Evolutionary conservation across 306 rosid genomes (phyloP).

Genomic region (Abrus precatorius): DNA sequence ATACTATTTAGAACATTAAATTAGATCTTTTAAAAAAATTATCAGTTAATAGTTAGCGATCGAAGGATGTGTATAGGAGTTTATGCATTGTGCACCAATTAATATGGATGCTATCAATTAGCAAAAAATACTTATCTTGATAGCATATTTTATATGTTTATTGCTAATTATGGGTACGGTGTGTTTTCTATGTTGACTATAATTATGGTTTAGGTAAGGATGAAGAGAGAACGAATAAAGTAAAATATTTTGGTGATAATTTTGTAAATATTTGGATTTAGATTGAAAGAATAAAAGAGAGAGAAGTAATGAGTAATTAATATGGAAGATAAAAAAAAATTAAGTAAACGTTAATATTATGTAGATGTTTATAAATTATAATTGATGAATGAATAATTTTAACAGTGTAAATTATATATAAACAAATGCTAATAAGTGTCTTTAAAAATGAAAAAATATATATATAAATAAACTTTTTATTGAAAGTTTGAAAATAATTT

Average conservation of each 20-base stretch:
- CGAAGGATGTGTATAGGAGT: not conserved
- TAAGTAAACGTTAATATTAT: no score
- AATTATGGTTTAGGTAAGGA: constrained; percentile 13
- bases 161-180: not conserved
- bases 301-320: no score
- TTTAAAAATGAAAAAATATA: no score
- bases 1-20: not conserved
- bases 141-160: constrained; percentile 17
- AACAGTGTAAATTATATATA: no score
- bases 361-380: no score
- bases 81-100: not conserved
- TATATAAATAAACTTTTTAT: no score
- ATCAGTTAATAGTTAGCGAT: not conserved
- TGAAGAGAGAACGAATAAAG: not conserved
- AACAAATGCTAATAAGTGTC: no score
- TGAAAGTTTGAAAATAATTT: no score
- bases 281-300: no score
- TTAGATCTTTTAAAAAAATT: not conserved
- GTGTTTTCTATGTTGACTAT: not conserved
- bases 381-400: no score
- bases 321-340: no score
- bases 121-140: constrained; percentile 13
- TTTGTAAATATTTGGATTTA: no score
- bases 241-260: not conserved
- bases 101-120: not conserved